Conservation (phyloP, 2,329 filamentous ascomycete genomes). For the Colletotrichum sp. region DNA sequence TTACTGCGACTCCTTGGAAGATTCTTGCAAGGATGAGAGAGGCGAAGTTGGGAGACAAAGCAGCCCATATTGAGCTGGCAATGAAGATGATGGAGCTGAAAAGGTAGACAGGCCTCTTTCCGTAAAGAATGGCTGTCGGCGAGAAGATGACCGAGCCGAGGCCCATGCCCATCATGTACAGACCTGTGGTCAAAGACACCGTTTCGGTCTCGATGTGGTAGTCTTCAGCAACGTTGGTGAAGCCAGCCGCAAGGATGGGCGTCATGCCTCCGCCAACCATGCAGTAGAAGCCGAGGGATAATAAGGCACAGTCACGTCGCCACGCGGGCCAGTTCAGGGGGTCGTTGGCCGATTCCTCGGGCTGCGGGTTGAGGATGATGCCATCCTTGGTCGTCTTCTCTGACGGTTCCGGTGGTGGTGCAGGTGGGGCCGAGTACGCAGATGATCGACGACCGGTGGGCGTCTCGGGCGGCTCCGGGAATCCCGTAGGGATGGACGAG, state of each 20-base stretch:
- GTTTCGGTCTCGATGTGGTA: constrained; percentile 69
- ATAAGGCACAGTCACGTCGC: constrained; percentile 78
- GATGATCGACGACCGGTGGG: constrained; percentile 11
- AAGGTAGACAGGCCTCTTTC: constrained; percentile 91
- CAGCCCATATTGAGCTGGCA: constrained; percentile 81
- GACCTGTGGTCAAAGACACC: constrained; percentile 85
- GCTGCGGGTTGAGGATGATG: constrained; percentile 90
- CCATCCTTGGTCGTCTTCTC: constrained; percentile 84
- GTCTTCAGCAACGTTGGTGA: constrained; percentile 74
- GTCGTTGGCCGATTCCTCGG: constrained; percentile 88
- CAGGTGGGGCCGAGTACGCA: constrained; percentile 7
- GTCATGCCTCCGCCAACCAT: constrained; percentile 94
- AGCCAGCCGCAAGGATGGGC: constrained; percentile 86
- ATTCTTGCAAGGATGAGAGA: constrained; percentile 83
- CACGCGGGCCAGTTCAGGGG: constrained; percentile 89
- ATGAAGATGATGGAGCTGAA: constrained; percentile 79
- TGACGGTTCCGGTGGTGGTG: constrained; percentile 29
- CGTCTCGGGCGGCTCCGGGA: constrained; percentile 25
- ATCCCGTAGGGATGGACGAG: constrained; percentile 58
- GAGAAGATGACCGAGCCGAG: constrained; percentile 83
- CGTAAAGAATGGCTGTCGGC: constrained; percentile 88
- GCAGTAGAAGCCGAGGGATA: constrained; percentile 89
- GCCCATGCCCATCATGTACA: constrained; percentile 94
- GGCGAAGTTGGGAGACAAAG: constrained; percentile 77
- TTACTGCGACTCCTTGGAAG: constrained; percentile 86